Evolutionary conservation across 2,329 filamentous ascomycete species (phyloP).

Genomic region (Cyphellophora attinorum): DNA sequence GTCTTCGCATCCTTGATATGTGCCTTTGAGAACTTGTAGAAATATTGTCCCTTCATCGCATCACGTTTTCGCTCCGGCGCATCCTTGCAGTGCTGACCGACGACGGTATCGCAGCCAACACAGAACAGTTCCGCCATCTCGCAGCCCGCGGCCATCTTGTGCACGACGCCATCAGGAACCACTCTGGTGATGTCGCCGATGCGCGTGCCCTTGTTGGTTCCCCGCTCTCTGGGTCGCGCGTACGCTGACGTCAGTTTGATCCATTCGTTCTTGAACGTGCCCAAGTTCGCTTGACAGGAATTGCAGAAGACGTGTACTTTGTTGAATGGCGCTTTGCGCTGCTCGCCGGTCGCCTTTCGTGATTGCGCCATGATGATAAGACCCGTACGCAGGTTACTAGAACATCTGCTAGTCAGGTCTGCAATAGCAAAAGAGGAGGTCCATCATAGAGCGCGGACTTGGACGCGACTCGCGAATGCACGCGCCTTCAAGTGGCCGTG

Average conservation of each 20-base stretch:
- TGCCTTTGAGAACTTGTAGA: conserved; percentile 17
- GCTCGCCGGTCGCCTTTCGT: too few relatives aligned
- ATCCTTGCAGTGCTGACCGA: conserved; percentile 17
- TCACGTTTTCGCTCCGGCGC: conserved; percentile 9
- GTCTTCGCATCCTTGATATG: conserved; percentile 14
- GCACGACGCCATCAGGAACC: conserved; percentile 13
- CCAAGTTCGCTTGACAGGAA: conserved; percentile 15
- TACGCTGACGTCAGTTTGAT: conserved; percentile 16
- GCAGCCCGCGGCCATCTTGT: conserved; percentile 15
- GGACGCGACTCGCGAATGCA: too few relatives aligned
- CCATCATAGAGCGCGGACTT: too few relatives aligned
- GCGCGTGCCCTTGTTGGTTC: conserved; percentile 13
- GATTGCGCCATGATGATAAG: too few relatives aligned
- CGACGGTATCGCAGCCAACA: conserved; percentile 11
- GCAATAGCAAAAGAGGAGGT: too few relatives aligned
- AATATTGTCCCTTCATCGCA: conserved; percentile 12
- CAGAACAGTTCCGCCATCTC: conserved; percentile 17
- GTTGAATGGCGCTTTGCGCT: too few relatives aligned
- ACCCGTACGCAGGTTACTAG: too few relatives aligned
- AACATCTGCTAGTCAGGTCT: too few relatives aligned
- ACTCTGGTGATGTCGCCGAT: conserved; percentile 12
- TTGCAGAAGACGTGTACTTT: conserved; percentile 15
- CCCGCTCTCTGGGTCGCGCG: conserved; percentile 10
- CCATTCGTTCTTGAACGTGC: conserved; percentile 19
- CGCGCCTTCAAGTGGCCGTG: too few relatives aligned